Evolutionary conservation across 108 stramenopile genomes (phyloP).

Genomic region (Cyclotella cryptica): DNA sequence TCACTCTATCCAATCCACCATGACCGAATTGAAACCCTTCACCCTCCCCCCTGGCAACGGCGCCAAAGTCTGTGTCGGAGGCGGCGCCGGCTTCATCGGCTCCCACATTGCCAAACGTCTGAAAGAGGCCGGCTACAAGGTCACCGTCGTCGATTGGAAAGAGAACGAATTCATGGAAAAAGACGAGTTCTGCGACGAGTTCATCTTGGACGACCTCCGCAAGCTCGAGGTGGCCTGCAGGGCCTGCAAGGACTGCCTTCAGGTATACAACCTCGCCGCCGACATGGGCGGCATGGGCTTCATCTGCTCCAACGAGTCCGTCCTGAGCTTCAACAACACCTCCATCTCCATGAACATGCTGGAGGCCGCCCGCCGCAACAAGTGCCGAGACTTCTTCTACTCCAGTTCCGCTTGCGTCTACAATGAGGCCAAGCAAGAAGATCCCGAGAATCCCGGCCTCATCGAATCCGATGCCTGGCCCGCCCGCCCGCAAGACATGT

Average conservation of each 20-base stretch:
- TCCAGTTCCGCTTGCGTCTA: slow-evolving; percentile 96
- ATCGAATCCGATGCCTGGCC: slow-evolving; percentile 98
- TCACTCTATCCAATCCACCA: no score
- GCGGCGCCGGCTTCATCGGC: slow-evolving; percentile 98
- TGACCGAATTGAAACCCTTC: slow-evolving; percentile 63
- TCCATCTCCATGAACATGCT: slow-evolving; percentile 99
- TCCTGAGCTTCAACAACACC: slow-evolving; percentile 98
- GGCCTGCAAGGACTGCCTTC: slow-evolving; percentile 93
- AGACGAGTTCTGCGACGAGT: slow-evolving; percentile 97
- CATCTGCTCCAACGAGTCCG: slow-evolving; percentile 96
- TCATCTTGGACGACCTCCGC: slow-evolving; percentile 94
- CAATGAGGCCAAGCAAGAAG: slow-evolving; percentile 99
- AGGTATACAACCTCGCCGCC: slow-evolving; percentile 99
- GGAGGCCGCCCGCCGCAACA: slow-evolving; percentile 94
- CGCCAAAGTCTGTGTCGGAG: slow-evolving; percentile 91
- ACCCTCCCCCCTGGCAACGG: slow-evolving; percentile 85
- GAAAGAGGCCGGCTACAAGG: slow-evolving; percentile 92
- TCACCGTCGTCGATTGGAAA: slow-evolving; percentile 96
- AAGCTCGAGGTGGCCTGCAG: slow-evolving; percentile 94
- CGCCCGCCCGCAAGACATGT: slow-evolving; percentile 99
- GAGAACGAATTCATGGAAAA: slow-evolving; percentile 97
- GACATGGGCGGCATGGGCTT: slow-evolving; percentile 99
- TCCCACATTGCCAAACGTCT: slow-evolving; percentile 97
- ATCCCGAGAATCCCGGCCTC: slow-evolving; percentile 95
- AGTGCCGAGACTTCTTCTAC: slow-evolving; percentile 95